Percentiles rank a stretch among this genome's conserved stretches.
Conservation (phyloP, 805 yeast genomes). For the Suhomyces sp. region DNA sequence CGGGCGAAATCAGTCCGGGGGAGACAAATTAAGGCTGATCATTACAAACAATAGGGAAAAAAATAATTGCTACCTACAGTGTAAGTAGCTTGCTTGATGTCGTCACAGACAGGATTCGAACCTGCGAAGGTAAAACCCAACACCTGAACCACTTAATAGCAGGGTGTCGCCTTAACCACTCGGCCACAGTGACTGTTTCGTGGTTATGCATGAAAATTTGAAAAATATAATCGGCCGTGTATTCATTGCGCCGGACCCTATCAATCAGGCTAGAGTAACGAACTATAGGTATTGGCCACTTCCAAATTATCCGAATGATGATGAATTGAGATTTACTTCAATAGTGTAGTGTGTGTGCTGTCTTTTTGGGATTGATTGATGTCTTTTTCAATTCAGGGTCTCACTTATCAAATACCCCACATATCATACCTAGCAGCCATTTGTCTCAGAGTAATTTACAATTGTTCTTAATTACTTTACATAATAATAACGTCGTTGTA, state of each 20-base stretch:
- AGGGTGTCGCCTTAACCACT: constrained; percentile 53
- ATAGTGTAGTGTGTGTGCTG: not conserved
- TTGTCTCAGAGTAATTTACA: not conserved
- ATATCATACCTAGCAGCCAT: too few relatives aligned
- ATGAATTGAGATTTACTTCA: not conserved
- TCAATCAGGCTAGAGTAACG: too few relatives aligned
- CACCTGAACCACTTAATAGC: constrained; percentile 28
- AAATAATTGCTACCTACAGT: not conserved
- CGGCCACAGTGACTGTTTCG: constrained; percentile 43
- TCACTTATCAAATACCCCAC: too few relatives aligned
- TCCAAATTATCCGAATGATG: not conserved
- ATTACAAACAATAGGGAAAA: not conserved
- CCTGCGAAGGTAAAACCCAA: constrained; percentile 75
- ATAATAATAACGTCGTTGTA: not conserved
- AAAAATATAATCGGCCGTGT: too few relatives aligned
- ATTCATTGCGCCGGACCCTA: too few relatives aligned
- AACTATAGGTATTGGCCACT: not conserved
- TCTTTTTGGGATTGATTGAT: not conserved
- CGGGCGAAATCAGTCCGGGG: not conserved
- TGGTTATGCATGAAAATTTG: too few relatives aligned
- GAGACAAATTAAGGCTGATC: not conserved
- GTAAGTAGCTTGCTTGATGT: constrained; percentile 19
- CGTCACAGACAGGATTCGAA: constrained; percentile 99
- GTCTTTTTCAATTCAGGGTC: too few relatives aligned
- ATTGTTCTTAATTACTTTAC: not conserved